Percentiles rank a stretch among this genome's conserved stretches.
These are phyloP conservation scores for Xanthoparmelia taractica DNA, from an alignment of 495 filamentous ascomycete genomes.

Conservation along the genomic window DNA sequence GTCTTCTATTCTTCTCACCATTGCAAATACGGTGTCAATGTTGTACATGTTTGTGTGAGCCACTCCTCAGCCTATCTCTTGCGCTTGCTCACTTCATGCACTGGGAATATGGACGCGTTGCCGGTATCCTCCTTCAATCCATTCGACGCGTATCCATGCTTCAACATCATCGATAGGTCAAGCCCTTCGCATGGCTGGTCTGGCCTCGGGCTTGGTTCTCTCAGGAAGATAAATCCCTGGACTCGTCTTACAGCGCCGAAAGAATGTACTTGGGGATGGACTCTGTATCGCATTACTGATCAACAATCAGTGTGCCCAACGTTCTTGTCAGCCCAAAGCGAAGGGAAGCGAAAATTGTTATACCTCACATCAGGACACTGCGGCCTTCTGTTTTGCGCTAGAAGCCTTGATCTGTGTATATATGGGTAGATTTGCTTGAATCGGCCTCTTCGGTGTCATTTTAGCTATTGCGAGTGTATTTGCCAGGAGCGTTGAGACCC, in stretches of 20 bases:
- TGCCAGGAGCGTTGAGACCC: constrained; percentile 38
- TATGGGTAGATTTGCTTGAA: constrained; percentile 1
- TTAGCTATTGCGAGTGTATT: constrained; percentile 7
- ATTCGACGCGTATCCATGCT: neutral
- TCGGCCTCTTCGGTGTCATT: constrained; percentile 5
- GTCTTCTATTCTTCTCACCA: neutral
- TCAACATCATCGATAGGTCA: neutral
- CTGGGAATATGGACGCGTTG: neutral
- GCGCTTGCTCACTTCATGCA: neutral
- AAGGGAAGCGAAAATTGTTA: neutral
- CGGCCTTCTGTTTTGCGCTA: neutral
- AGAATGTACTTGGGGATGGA: neutral
- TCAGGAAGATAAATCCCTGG: neutral
- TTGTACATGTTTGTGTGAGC: neutral
- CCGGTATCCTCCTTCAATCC: neutral
- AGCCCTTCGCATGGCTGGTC: neutral
- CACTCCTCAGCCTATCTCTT: neutral
- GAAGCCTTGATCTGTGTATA: constrained; percentile 6
- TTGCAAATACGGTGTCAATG: neutral
- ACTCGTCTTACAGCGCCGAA: neutral
- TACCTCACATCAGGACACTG: neutral
- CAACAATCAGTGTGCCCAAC: neutral
- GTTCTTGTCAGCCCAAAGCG: neutral
- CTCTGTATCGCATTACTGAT: neutral
- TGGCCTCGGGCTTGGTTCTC: neutral